Conservation (phyloP, 225 moss, liverwort and hornwort genomes). For the Takakia lepidozioides region DNA sequence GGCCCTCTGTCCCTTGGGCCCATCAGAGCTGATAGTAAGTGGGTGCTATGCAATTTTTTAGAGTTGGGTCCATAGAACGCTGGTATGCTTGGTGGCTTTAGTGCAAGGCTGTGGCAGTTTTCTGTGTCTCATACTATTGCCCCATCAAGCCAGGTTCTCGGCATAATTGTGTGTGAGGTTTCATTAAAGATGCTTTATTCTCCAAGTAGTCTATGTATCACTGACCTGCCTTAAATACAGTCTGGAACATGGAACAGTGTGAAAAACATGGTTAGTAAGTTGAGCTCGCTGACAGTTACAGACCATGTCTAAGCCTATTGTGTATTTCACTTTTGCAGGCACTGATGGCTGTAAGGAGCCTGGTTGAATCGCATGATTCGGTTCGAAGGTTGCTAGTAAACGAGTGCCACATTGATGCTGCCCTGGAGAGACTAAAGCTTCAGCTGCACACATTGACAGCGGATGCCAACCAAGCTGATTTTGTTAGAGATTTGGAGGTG, state of each 20-base stretch:
- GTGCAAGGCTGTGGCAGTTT: too few relatives aligned
- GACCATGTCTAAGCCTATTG: background rate
- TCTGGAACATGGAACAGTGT: too few relatives aligned
- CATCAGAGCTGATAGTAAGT: too few relatives aligned
- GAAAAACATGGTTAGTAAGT: background rate
- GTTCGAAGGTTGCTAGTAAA: slow-evolving; percentile 36
- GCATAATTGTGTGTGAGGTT: background rate
- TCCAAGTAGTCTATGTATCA: too few relatives aligned
- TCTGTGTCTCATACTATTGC: too few relatives aligned
- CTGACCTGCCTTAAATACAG: too few relatives aligned
- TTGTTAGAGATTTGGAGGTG: slow-evolving; percentile 61
- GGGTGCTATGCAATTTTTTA: too few relatives aligned
- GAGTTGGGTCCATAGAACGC: background rate
- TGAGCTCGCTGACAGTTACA: background rate
- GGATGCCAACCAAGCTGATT: slow-evolving; percentile 55
- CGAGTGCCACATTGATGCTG: slow-evolving; percentile 39
- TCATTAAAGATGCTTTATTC: too few relatives aligned
- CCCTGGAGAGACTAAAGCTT: slow-evolving; percentile 42
- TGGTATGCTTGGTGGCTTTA: background rate
- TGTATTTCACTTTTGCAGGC: slow-evolving; percentile 42
- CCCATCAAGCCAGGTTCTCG: background rate
- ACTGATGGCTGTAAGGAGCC: slow-evolving; percentile 62
- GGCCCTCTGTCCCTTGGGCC: too few relatives aligned
- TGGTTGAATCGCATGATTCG: slow-evolving; percentile 36
- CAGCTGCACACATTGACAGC: slow-evolving; percentile 24